A percentile compares a stretch with the other conserved stretches of the same genome.
phyloP scores from a whole-genome alignment of 2,329 filamentous ascomycete genomes.

The Aspergillus luchuensis region DNA sequence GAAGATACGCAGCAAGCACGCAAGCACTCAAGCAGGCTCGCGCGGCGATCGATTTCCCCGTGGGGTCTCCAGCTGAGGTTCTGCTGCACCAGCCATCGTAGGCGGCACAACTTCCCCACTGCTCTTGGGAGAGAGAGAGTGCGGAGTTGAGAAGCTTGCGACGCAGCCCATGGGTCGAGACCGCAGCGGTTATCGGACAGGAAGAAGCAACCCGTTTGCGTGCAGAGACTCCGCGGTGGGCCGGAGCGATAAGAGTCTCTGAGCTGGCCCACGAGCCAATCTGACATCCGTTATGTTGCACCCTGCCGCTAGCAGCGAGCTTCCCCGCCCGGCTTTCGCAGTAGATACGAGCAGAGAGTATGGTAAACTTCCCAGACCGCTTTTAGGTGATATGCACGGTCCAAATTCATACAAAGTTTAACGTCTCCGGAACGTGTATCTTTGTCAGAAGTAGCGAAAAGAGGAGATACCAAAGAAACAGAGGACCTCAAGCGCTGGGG shows the following conservation, averaged over 20 bases:
- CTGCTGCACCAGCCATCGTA: background rate
- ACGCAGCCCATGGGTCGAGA: conserved; percentile 5
- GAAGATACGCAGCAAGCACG: background rate
- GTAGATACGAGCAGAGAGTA: conserved; percentile 1
- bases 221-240: background rate
- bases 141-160: conserved; percentile 5
- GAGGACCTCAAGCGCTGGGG: conserved; percentile 8
- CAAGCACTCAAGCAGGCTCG: background rate
- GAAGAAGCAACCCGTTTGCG: background rate
- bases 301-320: background rate
- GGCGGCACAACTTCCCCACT: conserved; percentile 4
- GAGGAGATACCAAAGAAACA: background rate
- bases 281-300: background rate
- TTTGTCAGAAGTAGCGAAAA: background rate
- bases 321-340: background rate
- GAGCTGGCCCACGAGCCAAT: background rate
- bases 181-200: background rate
- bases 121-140: background rate
- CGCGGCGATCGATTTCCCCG: conserved; percentile 6
- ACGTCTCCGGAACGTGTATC: background rate
- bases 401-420: background rate
- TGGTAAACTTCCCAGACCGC: conserved; percentile 1
- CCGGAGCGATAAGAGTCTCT: conserved; percentile 1
- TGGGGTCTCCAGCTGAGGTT: conserved; percentile 5
- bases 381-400: background rate